phyloP scores from a whole-genome alignment of 148 eudicot species.

The Mesembryanthemum crystallinum region DNA sequence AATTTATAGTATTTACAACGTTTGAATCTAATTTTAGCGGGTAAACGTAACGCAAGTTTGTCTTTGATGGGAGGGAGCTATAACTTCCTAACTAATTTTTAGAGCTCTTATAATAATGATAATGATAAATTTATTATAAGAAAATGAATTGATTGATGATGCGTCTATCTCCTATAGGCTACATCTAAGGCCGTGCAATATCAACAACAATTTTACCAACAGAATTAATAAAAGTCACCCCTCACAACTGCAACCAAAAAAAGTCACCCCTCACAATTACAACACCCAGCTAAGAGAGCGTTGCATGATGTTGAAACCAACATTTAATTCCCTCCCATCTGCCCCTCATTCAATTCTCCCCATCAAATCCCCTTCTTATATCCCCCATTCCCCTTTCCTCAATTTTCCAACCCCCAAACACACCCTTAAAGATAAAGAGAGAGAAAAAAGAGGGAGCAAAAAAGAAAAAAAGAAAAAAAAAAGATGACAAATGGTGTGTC shows the following conservation, averaged over 20 bases:
- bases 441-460: not conserved
- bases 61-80: too few species aligned
- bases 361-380: not conserved
- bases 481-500: slow-evolving; percentile 26
- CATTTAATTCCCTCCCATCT: slow-evolving; percentile 59
- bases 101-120: too few species aligned
- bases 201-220: too few species aligned
- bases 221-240: too few species aligned
- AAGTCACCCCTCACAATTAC: not conserved
- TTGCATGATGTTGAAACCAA: slow-evolving; percentile 44
- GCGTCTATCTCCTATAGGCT: too few species aligned
- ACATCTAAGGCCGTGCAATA: too few species aligned
- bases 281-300: slow-evolving; percentile 68
- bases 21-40: too few species aligned
- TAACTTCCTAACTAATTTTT: too few species aligned
- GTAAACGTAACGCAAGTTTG: too few species aligned
- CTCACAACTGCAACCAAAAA: not conserved
- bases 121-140: too few species aligned
- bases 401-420: not conserved
- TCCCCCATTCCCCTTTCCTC: not conserved
- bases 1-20: too few species aligned
- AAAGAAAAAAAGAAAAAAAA: not conserved
- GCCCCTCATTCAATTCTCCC: slow-evolving; percentile 53
- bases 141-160: too few species aligned
- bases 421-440: not conserved